Base-by-base conservation (phyloP, 495 filamentous ascomycete genomes). In the Penicillium silybi region DNA sequence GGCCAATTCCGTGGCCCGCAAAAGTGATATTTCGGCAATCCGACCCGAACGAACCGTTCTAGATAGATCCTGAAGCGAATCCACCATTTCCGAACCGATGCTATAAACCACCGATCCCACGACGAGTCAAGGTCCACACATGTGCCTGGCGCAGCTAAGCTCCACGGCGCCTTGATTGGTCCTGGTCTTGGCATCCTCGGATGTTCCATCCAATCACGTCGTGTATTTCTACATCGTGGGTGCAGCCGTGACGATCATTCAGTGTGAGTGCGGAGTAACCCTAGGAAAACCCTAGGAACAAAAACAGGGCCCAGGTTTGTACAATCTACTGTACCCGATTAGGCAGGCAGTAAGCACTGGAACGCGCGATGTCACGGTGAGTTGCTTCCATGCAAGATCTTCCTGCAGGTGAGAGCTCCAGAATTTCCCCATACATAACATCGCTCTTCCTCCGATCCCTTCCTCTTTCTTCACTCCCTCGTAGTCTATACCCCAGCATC, bases 171-270 rank as follows among this genome's bases (percentile, higher is more conserved):
- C 35, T 18, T 38, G 10, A 39, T 39, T 16, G 37, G 35, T 18
- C 16, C 16, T 7, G 2, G 9, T 35, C 35, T 38, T 38, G 35
- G 35, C 35, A 38, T 16, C 15, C 5, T 18, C 16, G 16, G 22
- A 23, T 23, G 32, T 2, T n/a, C 16, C 35, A 17, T 19, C 46
- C 34, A 48, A 48, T 48, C 34, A 40, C 3, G 19, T 2, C 0
- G 2, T 22, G 6, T 10, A 8, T n/a, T 26, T 48, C 6, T 11
- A 17, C 32, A 48, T 10, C 46, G 46, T 48, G 46, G 35, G 35
- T 7, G n/a, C 34, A 48, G 22, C 34, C 25, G 13, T 16, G n/a
- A 48, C 20, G 46, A 48, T 48, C 46, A 48, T 48, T 46, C 44
- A 46, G 32, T 39, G 37, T 9, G 1, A 39, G 29, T 32, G 13